These are phyloP conservation scores for Leccinum barrowsii DNA, from an alignment of 768 basidiomycete species.

Conservation along the genomic window DNA sequence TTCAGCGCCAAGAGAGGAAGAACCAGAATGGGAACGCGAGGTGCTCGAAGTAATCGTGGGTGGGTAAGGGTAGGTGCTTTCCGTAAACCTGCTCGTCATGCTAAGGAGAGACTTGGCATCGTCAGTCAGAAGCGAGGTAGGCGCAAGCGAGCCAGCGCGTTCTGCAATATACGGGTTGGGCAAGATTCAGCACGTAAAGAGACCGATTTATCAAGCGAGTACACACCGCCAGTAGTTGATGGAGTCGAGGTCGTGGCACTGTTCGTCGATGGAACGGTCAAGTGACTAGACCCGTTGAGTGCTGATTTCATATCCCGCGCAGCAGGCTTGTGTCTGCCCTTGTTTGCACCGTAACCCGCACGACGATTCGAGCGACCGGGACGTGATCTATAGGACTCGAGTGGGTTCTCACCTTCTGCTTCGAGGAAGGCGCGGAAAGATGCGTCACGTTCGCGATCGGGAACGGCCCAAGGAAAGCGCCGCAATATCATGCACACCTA, in stretches of 20 bases:
- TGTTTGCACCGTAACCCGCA: constrained; percentile 6
- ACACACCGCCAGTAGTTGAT: constrained; percentile 23
- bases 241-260: neutral
- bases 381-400: constrained; percentile 29
- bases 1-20: constrained; percentile 18
- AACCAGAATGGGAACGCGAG: constrained; percentile 19
- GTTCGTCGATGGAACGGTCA: constrained; percentile 5
- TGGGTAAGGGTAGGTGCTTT: constrained; percentile 27
- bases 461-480: constrained; percentile 98
- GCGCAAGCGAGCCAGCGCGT: constrained; percentile 10
- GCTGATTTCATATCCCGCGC: neutral
- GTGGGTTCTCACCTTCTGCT: constrained; percentile 81
- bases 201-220: neutral
- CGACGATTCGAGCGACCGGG: constrained; percentile 9
- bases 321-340: neutral
- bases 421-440: constrained; percentile 90
- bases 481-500: constrained; percentile 87
- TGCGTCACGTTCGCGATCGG: constrained; percentile 89
- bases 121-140: constrained; percentile 18
- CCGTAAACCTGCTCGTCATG: constrained; percentile 26
- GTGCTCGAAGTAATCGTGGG: constrained; percentile 17
- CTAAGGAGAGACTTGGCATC: constrained; percentile 29
- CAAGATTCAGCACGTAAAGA: constrained; percentile 12
- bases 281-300: constrained; percentile 1
- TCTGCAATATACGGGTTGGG: constrained; percentile 13